Evolutionary conservation across 2,329 filamentous ascomycete species (phyloP).

Genomic region (Apiospora koreana): DNA sequence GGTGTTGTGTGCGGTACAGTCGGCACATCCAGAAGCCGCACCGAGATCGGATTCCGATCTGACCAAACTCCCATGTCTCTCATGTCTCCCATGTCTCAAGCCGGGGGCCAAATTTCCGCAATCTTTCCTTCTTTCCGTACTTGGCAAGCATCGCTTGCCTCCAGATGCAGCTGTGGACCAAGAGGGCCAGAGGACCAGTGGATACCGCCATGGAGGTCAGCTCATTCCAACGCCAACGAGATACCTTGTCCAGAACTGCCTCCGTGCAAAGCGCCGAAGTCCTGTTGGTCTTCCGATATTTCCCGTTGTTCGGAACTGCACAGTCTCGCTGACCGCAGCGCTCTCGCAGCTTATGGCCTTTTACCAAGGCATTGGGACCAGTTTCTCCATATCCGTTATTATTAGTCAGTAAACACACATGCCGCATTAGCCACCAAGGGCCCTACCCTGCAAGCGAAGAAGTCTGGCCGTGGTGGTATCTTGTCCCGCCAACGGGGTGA

Average conservation of each 20-base stretch:
- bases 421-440: not conserved
- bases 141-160: not conserved
- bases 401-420: not conserved
- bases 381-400: not conserved
- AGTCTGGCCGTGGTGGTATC: not conserved
- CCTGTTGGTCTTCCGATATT: slow-evolving; percentile 4
- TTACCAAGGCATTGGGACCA: not conserved
- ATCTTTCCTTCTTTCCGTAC: slow-evolving; percentile 2
- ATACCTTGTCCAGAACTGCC: no score
- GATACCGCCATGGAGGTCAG: not conserved
- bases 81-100: not conserved
- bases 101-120: not conserved
- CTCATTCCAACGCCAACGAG: not conserved
- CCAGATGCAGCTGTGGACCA: not conserved
- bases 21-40: not conserved
- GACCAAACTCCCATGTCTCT: not conserved
- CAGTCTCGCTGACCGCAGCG: not conserved
- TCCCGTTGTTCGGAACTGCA: not conserved
- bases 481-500: not conserved
- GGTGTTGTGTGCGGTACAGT: not conserved
- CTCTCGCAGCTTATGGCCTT: not conserved
- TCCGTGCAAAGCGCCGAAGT: slow-evolving; percentile 10
- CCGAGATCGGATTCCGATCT: slow-evolving; percentile 6
- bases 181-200: not conserved
- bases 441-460: not conserved